phyloP scores from a whole-genome alignment of 2,329 filamentous ascomycete genomes.

The Penicillium glabrum region DNA sequence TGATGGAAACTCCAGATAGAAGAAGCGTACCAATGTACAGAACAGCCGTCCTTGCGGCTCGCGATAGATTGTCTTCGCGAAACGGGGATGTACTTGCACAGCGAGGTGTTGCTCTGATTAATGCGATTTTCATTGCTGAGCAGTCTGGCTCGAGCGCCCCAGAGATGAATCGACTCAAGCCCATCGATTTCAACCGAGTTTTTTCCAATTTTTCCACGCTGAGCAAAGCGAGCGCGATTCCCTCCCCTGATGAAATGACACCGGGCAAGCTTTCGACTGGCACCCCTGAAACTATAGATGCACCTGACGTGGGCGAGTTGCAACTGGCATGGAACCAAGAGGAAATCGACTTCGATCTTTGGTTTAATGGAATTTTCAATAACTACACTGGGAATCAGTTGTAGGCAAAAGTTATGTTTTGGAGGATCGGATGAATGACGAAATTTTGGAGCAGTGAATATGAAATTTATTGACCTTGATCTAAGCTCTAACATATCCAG shows the following conservation, averaged over 20 bases:
- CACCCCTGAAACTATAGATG: slow-evolving; percentile 10
- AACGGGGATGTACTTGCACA: slow-evolving; percentile 26
- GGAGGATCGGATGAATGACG: not conserved
- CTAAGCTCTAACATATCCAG: slow-evolving; percentile 1
- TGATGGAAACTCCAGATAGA: slow-evolving; percentile 10
- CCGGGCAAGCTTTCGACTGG: slow-evolving; percentile 10
- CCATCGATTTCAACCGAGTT: slow-evolving; percentile 22
- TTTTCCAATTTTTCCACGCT: slow-evolving; percentile 23
- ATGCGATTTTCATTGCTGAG: slow-evolving; percentile 25
- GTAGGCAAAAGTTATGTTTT: not conserved
- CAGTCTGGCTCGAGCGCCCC: slow-evolving; percentile 1
- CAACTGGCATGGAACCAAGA: slow-evolving; percentile 20
- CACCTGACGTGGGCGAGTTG: slow-evolving; percentile 18
- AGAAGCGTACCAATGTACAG: slow-evolving; percentile 20
- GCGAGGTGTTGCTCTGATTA: slow-evolving; percentile 25
- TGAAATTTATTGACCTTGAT: not conserved
- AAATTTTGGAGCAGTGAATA: not conserved
- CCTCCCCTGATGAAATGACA: slow-evolving; percentile 16
- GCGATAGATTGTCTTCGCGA: slow-evolving; percentile 19
- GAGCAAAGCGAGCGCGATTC: slow-evolving; percentile 13
- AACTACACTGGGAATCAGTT: not conserved
- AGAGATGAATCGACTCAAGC: slow-evolving; percentile 2
- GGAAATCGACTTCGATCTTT: slow-evolving; percentile 25
- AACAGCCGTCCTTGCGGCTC: slow-evolving; percentile 21
- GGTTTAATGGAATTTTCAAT: slow-evolving; percentile 27